Conservation (phyloP, 176 grass and related monocot species). For the Saccharum spontaneum region DNA sequence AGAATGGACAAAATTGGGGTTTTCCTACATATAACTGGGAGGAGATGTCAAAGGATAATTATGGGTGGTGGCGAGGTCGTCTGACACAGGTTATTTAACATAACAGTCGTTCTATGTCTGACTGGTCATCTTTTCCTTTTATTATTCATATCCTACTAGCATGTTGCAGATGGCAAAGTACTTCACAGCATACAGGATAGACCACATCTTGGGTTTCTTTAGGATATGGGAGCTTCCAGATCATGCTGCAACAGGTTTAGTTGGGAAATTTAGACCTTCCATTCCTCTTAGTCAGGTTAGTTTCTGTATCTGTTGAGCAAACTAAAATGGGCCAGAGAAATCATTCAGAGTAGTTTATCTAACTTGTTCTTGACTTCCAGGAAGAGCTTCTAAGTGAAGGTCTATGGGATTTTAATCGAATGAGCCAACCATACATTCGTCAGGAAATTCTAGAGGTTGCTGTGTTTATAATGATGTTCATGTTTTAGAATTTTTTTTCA, state of each 20-base stretch:
- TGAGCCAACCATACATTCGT: conserved; percentile 86
- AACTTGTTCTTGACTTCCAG: conserved; percentile 55
- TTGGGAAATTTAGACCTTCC: conserved; percentile 97
- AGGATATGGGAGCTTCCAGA: conserved; percentile 99
- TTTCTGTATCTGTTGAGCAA: conserved; percentile 31
- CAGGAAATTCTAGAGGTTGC: conserved; percentile 76
- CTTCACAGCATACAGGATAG: conserved; percentile 99
- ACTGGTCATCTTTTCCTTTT: conserved; percentile 22
- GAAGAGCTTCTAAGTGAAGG: conserved; percentile 93
- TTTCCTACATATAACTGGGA: conserved; percentile 99
- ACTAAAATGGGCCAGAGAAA: conserved; percentile 7
- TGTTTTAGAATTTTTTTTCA: background rate
- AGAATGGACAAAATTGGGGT: conserved; percentile 99
- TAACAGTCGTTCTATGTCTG: conserved; percentile 16
- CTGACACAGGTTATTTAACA: conserved; percentile 78
- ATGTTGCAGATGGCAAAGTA: conserved; percentile 84
- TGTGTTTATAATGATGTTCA: conserved; percentile 13
- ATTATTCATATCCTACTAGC: conserved; percentile 37
- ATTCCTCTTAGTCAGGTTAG: conserved; percentile 94
- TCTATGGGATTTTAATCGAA: conserved; percentile 95
- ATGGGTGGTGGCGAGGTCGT: conserved; percentile 93
- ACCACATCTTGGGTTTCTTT: conserved; percentile 99
- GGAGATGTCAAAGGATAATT: conserved; percentile 99
- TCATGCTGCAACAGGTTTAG: conserved; percentile 84
- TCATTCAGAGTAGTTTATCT: conserved; percentile 38